These are phyloP conservation scores for Polygonum aviculare DNA, from an alignment of 148 eudicot genomes.

Conservation along the genomic window DNA sequence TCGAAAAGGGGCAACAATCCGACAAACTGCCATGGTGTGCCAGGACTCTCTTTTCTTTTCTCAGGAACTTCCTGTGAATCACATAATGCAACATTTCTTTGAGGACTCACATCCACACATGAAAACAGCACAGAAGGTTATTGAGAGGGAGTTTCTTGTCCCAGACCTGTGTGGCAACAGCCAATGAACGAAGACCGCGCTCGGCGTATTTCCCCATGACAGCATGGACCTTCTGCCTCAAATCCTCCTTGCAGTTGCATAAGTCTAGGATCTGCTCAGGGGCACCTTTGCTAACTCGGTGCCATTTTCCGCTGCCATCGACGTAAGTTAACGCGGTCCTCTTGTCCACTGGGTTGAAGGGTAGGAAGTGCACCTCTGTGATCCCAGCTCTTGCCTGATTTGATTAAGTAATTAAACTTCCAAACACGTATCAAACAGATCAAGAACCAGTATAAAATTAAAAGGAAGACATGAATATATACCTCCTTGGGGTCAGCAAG, in stretches of 20 bases:
- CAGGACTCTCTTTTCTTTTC: conserved; percentile 12
- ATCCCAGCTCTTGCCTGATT: conserved; percentile 43
- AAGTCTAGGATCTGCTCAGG: conserved; percentile 67
- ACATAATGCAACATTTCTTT: background rate
- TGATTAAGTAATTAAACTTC: conserved; percentile 28
- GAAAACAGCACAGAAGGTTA: background rate
- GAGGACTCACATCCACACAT: background rate
- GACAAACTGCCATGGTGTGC: conserved; percentile 11
- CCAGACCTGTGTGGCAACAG: conserved; percentile 32
- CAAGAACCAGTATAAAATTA: background rate
- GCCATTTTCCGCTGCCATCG: conserved; percentile 31
- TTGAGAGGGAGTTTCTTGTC: background rate
- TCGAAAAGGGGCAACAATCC: conserved; percentile 13
- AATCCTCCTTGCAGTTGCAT: conserved; percentile 39
- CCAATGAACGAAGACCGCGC: conserved; percentile 85
- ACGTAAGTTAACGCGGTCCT: conserved; percentile 30
- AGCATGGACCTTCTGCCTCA: conserved; percentile 43
- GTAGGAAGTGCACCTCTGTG: conserved; percentile 71
- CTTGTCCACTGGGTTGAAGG: conserved; percentile 59
- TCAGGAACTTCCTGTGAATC: conserved; percentile 10
- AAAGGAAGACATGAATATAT: background rate
- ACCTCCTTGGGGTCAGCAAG: conserved; percentile 76
- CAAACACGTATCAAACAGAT: conserved; percentile 32
- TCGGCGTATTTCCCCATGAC: conserved; percentile 63
- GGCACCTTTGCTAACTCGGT: conserved; percentile 37